These are phyloP conservation scores for Nevesoporus exiguus DNA, from an alignment of 768 basidiomycete species.

Conservation along the genomic window DNA sequence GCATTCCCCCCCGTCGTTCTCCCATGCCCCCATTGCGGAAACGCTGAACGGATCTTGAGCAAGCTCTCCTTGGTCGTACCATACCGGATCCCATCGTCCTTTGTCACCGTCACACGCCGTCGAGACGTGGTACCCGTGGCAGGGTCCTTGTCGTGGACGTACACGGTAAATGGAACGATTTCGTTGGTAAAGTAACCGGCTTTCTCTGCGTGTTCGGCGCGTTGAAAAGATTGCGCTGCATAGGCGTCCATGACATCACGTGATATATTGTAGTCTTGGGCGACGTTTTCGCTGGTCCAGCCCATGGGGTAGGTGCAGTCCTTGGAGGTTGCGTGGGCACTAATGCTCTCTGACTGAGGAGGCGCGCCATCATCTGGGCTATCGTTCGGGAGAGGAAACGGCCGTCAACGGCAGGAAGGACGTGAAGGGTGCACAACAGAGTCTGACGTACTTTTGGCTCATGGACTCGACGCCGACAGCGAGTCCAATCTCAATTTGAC, in stretches of 20 bases:
- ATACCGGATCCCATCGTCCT: conserved; percentile 77
- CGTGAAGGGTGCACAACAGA: background rate
- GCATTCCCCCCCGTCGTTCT: conserved; percentile 85
- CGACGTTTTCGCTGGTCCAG: conserved; percentile 88
- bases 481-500: conserved; percentile 79
- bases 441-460: conserved; percentile 59
- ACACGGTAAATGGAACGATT: conserved; percentile 74
- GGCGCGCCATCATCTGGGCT: conserved; percentile 67
- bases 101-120: conserved; percentile 49
- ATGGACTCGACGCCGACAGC: conserved; percentile 87
- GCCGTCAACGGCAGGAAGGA: background rate
- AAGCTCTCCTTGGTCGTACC: conserved; percentile 68
- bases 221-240: conserved; percentile 73
- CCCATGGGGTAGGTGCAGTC: conserved; percentile 78
- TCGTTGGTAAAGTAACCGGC: conserved; percentile 62
- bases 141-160: conserved; percentile 57
- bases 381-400: background rate
- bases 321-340: conserved; percentile 49
- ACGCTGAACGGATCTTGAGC: conserved; percentile 65
- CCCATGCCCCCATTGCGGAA: conserved; percentile 75
- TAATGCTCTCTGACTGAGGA: conserved; percentile 57
- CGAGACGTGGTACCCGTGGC: conserved; percentile 45
- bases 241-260: conserved; percentile 74
- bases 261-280: conserved; percentile 65
- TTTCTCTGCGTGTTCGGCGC: conserved; percentile 72